Percentiles rank a stretch among this genome's conserved stretches.
These are phyloP conservation scores for Chaetomium sp. DNA, from an alignment of 2,329 filamentous ascomycete genomes.

Conservation along the genomic window DNA sequence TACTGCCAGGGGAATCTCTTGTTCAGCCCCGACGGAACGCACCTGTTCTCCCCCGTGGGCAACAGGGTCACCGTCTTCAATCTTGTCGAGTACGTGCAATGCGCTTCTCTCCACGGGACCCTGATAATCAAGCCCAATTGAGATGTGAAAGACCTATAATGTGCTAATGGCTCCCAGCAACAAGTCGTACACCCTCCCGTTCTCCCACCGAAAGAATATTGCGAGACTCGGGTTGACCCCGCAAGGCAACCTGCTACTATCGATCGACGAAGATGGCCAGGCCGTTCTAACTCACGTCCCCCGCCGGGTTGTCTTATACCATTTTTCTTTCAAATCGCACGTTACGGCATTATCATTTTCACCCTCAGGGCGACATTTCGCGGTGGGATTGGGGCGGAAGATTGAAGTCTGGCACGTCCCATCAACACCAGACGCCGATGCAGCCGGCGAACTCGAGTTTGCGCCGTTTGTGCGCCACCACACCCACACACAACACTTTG, in stretches of 20 bases:
- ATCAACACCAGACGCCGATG: constrained; percentile 73
- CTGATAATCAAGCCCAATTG: background rate
- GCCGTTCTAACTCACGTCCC: constrained; percentile 89
- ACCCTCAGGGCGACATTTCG: constrained; percentile 85
- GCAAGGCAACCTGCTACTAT: constrained; percentile 83
- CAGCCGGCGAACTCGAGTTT: constrained; percentile 81
- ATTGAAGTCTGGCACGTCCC: constrained; percentile 97
- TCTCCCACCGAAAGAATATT: constrained; percentile 92
- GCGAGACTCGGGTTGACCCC: constrained; percentile 81
- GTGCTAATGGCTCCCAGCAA: constrained; percentile 49
- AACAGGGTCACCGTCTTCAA: constrained; percentile 96
- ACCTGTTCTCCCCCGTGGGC: constrained; percentile 90
- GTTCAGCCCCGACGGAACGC: constrained; percentile 93
- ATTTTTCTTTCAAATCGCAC: constrained; percentile 87
- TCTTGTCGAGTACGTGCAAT: constrained; percentile 58
- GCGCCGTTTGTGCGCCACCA: constrained; percentile 88
- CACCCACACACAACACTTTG: constrained; percentile 82
- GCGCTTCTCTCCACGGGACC: too few relatives aligned
- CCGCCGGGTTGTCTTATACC: constrained; percentile 78
- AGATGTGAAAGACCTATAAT: background rate
- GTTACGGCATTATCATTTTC: constrained; percentile 85
- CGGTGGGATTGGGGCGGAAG: constrained; percentile 76
- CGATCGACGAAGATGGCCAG: constrained; percentile 88
- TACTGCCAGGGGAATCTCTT: constrained; percentile 97
- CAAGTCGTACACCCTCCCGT: constrained; percentile 79